phyloP scores from a whole-genome alignment of 805 yeast genomes.

The Yarrowia yakushimensis region DNA sequence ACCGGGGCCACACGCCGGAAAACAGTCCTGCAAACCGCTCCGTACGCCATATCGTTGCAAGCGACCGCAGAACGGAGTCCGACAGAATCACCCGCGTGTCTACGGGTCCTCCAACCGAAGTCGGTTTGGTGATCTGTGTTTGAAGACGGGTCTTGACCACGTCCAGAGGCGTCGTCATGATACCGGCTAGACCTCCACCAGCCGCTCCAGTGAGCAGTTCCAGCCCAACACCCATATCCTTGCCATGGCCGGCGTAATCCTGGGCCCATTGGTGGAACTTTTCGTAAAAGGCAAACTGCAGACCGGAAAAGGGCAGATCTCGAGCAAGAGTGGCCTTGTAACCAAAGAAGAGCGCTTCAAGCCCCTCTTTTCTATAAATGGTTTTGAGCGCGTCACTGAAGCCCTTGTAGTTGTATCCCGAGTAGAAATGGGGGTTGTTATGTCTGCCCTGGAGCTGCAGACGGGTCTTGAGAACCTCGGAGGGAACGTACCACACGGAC shows the following conservation, averaged over 20 bases:
- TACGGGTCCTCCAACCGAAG: conserved; percentile 1
- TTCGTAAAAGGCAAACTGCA: conserved; percentile 95
- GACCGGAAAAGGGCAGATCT: conserved; percentile 92
- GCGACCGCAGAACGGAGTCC: conserved; percentile 50
- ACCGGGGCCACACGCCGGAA: conserved; percentile 94
- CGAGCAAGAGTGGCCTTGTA: conserved; percentile 90
- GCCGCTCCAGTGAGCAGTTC: conserved; percentile 90
- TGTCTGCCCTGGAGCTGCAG: conserved; percentile 86
- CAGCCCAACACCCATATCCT: conserved; percentile 41
- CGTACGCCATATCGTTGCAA: conserved; percentile 53
- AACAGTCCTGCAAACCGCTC: conserved; percentile 82
- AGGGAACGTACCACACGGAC: conserved; percentile 86
- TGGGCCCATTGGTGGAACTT: conserved; percentile 44
- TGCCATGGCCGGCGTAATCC: conserved; percentile 31
- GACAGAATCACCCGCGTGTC: conserved; percentile 34
- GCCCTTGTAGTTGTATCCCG: conserved; percentile 86
- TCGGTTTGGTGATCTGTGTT: conserved; percentile 56
- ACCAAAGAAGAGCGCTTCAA: conserved; percentile 75
- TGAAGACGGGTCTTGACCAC: conserved; percentile 92
- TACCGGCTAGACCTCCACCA: conserved; percentile 96
- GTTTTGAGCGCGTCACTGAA: conserved; percentile 65
- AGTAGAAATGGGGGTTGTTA: conserved; percentile 71
- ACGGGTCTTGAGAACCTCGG: conserved; percentile 90
- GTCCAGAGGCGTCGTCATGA: conserved; percentile 89
- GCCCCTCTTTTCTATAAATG: conserved; percentile 68